These are phyloP conservation scores for Boletus smithii DNA, from an alignment of 1,284 basidiomycete species.

Conservation along the genomic window DNA sequence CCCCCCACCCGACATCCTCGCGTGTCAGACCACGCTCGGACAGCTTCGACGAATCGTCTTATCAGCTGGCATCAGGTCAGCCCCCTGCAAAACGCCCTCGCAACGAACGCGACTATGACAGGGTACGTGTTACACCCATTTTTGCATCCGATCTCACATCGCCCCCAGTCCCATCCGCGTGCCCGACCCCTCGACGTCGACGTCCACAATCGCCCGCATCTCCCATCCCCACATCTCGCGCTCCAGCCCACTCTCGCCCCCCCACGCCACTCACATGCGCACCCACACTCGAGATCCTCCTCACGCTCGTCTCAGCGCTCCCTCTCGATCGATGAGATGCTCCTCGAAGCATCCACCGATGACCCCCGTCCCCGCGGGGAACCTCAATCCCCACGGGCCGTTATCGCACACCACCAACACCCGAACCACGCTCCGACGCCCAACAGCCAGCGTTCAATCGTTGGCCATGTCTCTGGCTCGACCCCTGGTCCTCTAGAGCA, in stretches of 20 bases:
- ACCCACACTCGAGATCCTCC: slow-evolving; percentile 29
- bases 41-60: slow-evolving; percentile 38
- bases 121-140: background rate
- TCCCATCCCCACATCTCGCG: slow-evolving; percentile 16
- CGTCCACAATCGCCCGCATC: slow-evolving; percentile 23
- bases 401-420: slow-evolving; percentile 34
- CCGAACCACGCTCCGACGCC: slow-evolving; percentile 19
- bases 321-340: slow-evolving; percentile 58
- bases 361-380: slow-evolving; percentile 29
- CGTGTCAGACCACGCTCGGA: slow-evolving; percentile 42
- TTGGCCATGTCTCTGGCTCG: slow-evolving; percentile 13
- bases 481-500: slow-evolving; percentile 35
- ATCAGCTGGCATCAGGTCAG: slow-evolving; percentile 32
- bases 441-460: slow-evolving; percentile 22
- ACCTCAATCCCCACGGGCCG: slow-evolving; percentile 33
- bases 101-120: slow-evolving; percentile 36
- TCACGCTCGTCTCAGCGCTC: slow-evolving; percentile 35
- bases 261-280: slow-evolving; percentile 18
- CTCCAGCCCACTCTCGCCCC: slow-evolving; percentile 16
- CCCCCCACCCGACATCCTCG: slow-evolving; percentile 26
- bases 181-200: slow-evolving; percentile 25
- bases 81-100: slow-evolving; percentile 50
- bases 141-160: slow-evolving; percentile 10
- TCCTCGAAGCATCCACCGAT: slow-evolving; percentile 51
- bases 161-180: slow-evolving; percentile 14